Evolutionary conservation across 2,329 filamentous ascomycete species (phyloP).

Genomic region (Neoascochyta sp.): DNA sequence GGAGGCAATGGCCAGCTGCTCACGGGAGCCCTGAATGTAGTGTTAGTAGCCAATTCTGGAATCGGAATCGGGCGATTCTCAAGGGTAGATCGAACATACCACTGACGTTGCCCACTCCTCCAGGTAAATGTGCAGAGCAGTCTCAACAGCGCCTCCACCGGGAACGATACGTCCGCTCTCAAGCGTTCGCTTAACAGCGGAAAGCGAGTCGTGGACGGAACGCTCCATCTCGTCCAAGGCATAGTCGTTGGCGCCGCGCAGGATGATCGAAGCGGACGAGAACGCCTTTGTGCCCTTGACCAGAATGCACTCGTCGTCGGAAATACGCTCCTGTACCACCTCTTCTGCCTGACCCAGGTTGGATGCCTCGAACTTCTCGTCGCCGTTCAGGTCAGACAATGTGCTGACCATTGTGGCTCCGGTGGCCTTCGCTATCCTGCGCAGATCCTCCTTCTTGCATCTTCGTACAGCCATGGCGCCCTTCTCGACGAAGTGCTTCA

Average conservation of each 20-base stretch:
- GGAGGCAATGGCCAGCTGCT: slow-evolving; percentile 96
- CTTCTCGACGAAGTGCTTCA: slow-evolving; percentile 92
- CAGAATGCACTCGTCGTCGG: slow-evolving; percentile 96
- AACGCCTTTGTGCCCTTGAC: slow-evolving; percentile 94
- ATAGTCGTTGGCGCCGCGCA: slow-evolving; percentile 93
- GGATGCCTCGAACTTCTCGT: slow-evolving; percentile 91
- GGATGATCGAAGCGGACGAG: slow-evolving; percentile 91
- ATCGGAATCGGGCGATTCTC: slow-evolving; percentile 96
- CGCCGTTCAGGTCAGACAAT: slow-evolving; percentile 92
- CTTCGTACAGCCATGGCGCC: slow-evolving; percentile 93
- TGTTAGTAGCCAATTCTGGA: slow-evolving; percentile 45
- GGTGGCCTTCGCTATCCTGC: slow-evolving; percentile 92
- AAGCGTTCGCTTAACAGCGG: slow-evolving; percentile 92
- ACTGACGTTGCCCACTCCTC: slow-evolving; percentile 98
- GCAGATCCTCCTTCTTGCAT: slow-evolving; percentile 97
- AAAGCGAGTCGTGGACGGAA: slow-evolving; percentile 93
- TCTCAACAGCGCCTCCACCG: slow-evolving; percentile 94
- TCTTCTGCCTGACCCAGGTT: slow-evolving; percentile 90
- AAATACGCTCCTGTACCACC: slow-evolving; percentile 96
- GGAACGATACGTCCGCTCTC: slow-evolving; percentile 97
- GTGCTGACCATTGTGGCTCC: slow-evolving; percentile 91
- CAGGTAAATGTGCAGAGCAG: slow-evolving; percentile 97
- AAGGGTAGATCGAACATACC: slow-evolving; percentile 78
- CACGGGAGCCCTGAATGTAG: slow-evolving; percentile 66
- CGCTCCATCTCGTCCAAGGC: slow-evolving; percentile 99